A percentile compares a stretch with the other conserved stretches of the same genome.
Evolutionary conservation across 495 filamentous ascomycete species (phyloP).

Genomic region (Astrothelium macrocarpum): DNA sequence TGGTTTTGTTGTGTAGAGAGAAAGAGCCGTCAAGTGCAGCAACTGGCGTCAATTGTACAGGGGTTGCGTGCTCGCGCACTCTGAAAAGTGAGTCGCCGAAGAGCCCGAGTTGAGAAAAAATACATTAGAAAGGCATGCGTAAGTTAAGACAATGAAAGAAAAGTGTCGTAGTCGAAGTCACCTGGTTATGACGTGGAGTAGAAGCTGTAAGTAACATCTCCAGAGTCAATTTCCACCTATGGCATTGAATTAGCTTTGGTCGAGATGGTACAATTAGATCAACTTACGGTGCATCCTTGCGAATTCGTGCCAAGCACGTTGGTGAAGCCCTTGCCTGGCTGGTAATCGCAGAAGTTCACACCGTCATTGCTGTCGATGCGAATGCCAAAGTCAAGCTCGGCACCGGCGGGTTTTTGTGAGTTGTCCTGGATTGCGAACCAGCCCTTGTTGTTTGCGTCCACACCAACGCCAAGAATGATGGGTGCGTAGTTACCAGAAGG

Average conservation of each 20-base stretch:
- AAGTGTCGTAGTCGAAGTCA: neutral
- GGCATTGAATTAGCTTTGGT: neutral
- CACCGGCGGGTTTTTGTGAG: neutral
- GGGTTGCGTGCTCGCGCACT: neutral
- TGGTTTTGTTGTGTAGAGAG: neutral
- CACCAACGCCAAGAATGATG: constrained; percentile 73
- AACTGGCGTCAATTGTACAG: neutral
- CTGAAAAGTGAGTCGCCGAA: neutral
- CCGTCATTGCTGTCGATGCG: constrained; percentile 1
- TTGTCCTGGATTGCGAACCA: constrained; percentile 3
- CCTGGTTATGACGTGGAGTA: neutral
- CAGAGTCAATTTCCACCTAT: constrained; percentile 3
- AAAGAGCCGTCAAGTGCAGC: neutral
- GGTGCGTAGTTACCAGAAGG: constrained; percentile 83
- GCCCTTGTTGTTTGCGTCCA: neutral
- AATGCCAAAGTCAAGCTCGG: constrained; percentile 1
- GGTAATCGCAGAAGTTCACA: neutral
- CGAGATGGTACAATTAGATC: neutral
- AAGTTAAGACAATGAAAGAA: constrained; percentile 1
- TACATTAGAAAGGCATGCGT: constrained; percentile 5
- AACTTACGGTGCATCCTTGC: constrained; percentile 2
- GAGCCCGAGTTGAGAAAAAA: neutral
- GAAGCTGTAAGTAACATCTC: constrained; percentile 3
- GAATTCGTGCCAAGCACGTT: neutral
- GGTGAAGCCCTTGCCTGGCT: constrained; percentile 1